Evolutionary conservation across 306 rosid genomes (phyloP), one percentile per base, ranked within the genome.

Genomic region (Adenanthera pavonina): DNA sequence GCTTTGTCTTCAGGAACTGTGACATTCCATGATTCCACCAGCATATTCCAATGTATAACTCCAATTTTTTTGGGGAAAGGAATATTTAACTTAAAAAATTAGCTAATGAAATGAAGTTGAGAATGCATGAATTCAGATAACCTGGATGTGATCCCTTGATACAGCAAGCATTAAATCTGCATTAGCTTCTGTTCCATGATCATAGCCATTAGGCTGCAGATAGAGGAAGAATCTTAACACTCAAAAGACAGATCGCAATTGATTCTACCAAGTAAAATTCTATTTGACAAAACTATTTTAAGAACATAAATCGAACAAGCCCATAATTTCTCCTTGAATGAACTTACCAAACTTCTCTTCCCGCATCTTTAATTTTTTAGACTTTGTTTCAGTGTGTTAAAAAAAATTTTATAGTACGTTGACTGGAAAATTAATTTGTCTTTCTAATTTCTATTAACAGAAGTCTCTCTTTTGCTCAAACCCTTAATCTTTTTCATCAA

Each of bases 121-220:
- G 48, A 77, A 25, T 74, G 72, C 64, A 73, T 36, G 30, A 34
- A 78, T 49, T 64, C 72, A 80, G 71, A 48, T 72, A 82, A 93
- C 99, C 99, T 93, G 94, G 82, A 95, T 95, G 74, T 95, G 94
- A 88, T 95, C 99, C 90, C 75, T 90, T 73, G 96, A 92, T 61
- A 74, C 82, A 74, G 89, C 89, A 82, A 95, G 93, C 97, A 89
- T 93, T 78, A 46, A 78, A 74, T 87, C 87, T 33, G 19, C 87
- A 83, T 82, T 88, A 73, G 77, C 78, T 81, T 89, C 88, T 61
- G 97, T 82, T 51, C 94, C 99, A 74, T 93, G 93, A 77, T 95
- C 91, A 75, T 93, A 90, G 67, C 86, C 94, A 79, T 95, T 95
- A 77, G 99, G 98, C 99, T 95, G 89, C 87, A 89, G 43, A 84